Percentiles rank a stretch among this genome's conserved stretches.
These are phyloP conservation scores for Mycena epipterygia DNA, from an alignment of 768 basidiomycete species.

Conservation along the genomic window DNA sequence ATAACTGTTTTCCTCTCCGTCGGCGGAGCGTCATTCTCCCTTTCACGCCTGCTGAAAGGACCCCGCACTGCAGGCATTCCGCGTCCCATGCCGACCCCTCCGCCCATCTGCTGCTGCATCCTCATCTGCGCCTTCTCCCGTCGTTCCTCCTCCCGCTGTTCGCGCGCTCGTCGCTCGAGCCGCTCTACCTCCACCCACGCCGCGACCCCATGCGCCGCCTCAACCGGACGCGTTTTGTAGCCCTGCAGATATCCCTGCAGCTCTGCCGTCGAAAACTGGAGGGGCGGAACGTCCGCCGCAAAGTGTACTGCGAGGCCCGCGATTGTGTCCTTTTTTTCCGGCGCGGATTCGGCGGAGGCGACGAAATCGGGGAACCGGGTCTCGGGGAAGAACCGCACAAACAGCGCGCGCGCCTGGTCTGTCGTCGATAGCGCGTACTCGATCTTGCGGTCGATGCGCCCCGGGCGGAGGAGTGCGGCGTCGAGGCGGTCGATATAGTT, in stretches of 20 bases:
- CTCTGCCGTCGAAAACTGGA: constrained; percentile 70
- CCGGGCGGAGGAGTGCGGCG: constrained; percentile 67
- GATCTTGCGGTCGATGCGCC: constrained; percentile 68
- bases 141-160: constrained; percentile 47
- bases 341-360: not conserved
- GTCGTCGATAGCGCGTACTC: constrained; percentile 64
- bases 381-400: constrained; percentile 63
- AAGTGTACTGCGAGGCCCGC: constrained; percentile 55
- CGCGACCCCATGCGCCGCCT: too few species aligned
- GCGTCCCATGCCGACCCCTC: too few species aligned
- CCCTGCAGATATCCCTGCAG: too few species aligned
- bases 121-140: constrained; percentile 4
- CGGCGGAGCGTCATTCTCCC: too few species aligned
- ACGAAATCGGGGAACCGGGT: constrained; percentile 28
- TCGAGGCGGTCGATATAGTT: constrained; percentile 71
- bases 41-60: too few species aligned
- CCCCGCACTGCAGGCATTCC: too few species aligned
- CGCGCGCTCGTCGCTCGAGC: constrained; percentile 49
- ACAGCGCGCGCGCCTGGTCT: constrained; percentile 62
- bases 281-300: constrained; percentile 55
- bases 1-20: too few species aligned
- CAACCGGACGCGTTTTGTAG: too few species aligned
- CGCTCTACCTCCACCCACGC: constrained; percentile 38
- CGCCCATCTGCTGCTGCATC: constrained; percentile 6
- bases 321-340: constrained; percentile 31